These are phyloP conservation scores for Citrus inodora DNA, from an alignment of 345 rosid species.

Conservation along the genomic window DNA sequence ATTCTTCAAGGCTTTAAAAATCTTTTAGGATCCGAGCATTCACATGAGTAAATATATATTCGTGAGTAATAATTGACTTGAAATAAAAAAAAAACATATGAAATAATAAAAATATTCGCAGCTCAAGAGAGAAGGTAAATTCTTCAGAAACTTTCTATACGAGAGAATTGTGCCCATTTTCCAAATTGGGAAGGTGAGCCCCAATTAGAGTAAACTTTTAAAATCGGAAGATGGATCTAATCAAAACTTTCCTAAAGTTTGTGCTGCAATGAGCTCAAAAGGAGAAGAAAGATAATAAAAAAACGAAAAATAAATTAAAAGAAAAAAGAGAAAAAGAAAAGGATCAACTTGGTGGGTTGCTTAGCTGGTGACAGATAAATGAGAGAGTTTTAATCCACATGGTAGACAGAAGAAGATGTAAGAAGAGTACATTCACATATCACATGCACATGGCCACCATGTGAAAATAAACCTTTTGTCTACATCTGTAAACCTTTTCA, in stretches of 20 bases:
- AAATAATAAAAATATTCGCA: too few relatives aligned
- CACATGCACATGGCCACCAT: conserved; percentile 46
- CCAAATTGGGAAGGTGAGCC: not conserved
- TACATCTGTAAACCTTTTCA: conserved; percentile 26
- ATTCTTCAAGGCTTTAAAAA: not conserved
- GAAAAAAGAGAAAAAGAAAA: not conserved
- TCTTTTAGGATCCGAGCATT: not conserved
- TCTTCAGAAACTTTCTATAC: not conserved
- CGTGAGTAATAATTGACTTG: not conserved
- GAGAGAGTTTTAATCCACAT: conserved; percentile 53
- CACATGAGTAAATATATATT: too few relatives aligned
- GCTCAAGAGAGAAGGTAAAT: not conserved
- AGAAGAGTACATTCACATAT: conserved; percentile 40
- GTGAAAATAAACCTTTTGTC: conserved; percentile 25
- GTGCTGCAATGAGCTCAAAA: not conserved
- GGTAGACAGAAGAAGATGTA: conserved; percentile 42
- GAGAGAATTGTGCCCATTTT: not conserved
- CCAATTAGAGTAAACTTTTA: not conserved
- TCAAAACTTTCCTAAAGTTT: not conserved
- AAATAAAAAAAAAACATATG: too few relatives aligned
- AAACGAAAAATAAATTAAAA: not conserved
- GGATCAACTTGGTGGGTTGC: conserved; percentile 32
- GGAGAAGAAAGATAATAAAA: not conserved
- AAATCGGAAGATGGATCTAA: not conserved
- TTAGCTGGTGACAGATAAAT: conserved; percentile 70